Evolutionary conservation across 2,329 filamentous ascomycete species (phyloP).

Genomic region (Aspergillus sp.): DNA sequence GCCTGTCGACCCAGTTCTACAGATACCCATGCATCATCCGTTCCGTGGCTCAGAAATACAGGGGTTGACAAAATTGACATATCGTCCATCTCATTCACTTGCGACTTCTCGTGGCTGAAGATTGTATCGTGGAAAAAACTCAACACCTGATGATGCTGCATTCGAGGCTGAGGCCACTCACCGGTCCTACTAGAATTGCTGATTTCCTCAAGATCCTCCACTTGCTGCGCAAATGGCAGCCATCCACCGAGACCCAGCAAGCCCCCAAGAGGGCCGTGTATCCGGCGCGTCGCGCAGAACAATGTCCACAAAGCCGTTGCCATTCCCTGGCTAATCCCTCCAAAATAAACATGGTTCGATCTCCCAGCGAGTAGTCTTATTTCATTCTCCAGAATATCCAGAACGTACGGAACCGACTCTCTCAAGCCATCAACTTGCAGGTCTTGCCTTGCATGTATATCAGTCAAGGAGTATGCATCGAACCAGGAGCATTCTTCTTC

Average conservation of each 20-base stretch:
- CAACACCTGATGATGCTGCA: background rate
- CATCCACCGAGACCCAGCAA: slow-evolving; percentile 45
- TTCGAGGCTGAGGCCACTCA: background rate
- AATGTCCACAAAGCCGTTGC: slow-evolving; percentile 36
- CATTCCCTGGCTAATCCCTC: slow-evolving; percentile 45
- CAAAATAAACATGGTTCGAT: slow-evolving; percentile 26
- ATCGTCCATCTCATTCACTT: background rate
- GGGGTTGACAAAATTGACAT: slow-evolving; percentile 23
- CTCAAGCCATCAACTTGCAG: slow-evolving; percentile 33
- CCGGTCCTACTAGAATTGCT: background rate
- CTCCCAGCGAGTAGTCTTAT: slow-evolving; percentile 19
- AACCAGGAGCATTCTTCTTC: slow-evolving; percentile 45
- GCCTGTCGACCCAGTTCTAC: slow-evolving; percentile 37
- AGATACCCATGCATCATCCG: slow-evolving; percentile 42
- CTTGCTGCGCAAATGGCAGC: slow-evolving; percentile 40
- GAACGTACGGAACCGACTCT: slow-evolving; percentile 31
- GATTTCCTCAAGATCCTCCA: slow-evolving; percentile 13
- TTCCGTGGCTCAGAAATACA: slow-evolving; percentile 41
- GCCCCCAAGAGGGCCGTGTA: slow-evolving; percentile 29
- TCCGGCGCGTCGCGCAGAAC: slow-evolving; percentile 19
- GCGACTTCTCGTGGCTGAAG: background rate
- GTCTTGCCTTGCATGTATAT: slow-evolving; percentile 29
- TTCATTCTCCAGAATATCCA: slow-evolving; percentile 31
- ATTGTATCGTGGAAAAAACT: slow-evolving; percentile 10
- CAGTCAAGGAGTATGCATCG: slow-evolving; percentile 36